These are phyloP conservation scores for Lophium mytilinum DNA, from an alignment of 495 filamentous ascomycete species.

Conservation along the genomic window DNA sequence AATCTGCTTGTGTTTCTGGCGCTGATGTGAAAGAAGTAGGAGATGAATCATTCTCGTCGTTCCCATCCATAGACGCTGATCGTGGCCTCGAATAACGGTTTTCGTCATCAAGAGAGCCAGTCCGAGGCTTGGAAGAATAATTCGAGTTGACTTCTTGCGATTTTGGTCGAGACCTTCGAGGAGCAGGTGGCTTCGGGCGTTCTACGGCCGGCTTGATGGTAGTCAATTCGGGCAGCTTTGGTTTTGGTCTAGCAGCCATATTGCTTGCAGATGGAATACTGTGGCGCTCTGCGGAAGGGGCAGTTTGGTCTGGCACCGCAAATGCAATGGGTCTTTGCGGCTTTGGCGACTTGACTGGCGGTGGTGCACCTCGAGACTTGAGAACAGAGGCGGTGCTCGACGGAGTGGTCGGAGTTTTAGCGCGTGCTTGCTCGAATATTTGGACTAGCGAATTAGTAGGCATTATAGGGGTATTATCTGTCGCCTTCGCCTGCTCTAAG, in stretches of 20 bases:
- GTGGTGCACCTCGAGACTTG: conserved; percentile 4
- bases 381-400: not conserved
- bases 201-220: not conserved
- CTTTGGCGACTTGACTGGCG: conserved; percentile 26
- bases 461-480: conserved; percentile 47
- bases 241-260: not conserved
- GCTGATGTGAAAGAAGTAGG: conserved; percentile 22
- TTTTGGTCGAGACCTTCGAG: not conserved
- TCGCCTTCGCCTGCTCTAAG: conserved; percentile 2
- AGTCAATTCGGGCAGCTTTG: not conserved
- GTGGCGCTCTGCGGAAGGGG: too few relatives aligned
- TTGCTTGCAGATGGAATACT: too few relatives aligned
- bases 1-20: conserved; percentile 11
- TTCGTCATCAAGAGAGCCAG: not conserved
- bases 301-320: not conserved
- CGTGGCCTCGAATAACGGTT: not conserved
- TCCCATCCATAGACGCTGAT: not conserved
- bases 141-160: not conserved
- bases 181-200: not conserved
- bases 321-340: conserved; percentile 13
- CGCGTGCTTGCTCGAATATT: conserved; percentile 47
- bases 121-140: conserved; percentile 2
- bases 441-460: conserved; percentile 52
- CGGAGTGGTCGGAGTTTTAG: not conserved
- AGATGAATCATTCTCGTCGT: conserved; percentile 9